Evolutionary conservation across 2,329 filamentous ascomycete genomes (phyloP).

Genomic region (Penicillium sp.): DNA sequence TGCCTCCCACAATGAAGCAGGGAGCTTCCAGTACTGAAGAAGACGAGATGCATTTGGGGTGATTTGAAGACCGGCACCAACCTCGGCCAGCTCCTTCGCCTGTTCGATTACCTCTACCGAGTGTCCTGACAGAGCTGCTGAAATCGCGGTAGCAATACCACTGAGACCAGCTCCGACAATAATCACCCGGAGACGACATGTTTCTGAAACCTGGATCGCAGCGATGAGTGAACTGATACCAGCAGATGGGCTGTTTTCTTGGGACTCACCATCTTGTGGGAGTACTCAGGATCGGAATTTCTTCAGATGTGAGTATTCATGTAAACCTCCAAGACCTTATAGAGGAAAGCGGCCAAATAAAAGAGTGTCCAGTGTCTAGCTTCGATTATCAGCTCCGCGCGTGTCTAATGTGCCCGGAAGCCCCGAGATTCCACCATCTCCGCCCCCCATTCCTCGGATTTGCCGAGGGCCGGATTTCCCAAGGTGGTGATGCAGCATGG

Average conservation of each 20-base stretch:
- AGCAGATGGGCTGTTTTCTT: not conserved
- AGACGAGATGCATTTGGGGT: conserved; percentile 39
- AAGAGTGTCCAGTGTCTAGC: not conserved
- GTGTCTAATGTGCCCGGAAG: conserved; percentile 3
- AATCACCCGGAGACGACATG: conserved; percentile 30
- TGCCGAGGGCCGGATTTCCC: conserved; percentile 1
- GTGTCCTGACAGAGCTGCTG: conserved; percentile 31
- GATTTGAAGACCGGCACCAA: conserved; percentile 70
- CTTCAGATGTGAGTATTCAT: not conserved
- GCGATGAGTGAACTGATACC: not conserved
- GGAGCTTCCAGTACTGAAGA: conserved; percentile 34
- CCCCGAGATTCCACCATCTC: conserved; percentile 13
- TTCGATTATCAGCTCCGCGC: conserved; percentile 7
- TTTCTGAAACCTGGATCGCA: conserved; percentile 17
- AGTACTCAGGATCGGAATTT: not conserved
- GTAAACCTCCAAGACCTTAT: not conserved
- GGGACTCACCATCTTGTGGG: conserved; percentile 11
- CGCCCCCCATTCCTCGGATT: conserved; percentile 2
- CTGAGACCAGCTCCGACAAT: conserved; percentile 38
- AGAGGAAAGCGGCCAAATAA: not conserved
- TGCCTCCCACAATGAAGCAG: conserved; percentile 29
- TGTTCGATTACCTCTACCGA: conserved; percentile 35
- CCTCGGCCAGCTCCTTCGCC: conserved; percentile 37
- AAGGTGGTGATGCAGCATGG: not conserved
- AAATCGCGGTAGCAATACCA: conserved; percentile 37